These are phyloP conservation scores for Periconia sp. DNA, from an alignment of 2,329 filamentous ascomycete species.

Conservation along the genomic window DNA sequence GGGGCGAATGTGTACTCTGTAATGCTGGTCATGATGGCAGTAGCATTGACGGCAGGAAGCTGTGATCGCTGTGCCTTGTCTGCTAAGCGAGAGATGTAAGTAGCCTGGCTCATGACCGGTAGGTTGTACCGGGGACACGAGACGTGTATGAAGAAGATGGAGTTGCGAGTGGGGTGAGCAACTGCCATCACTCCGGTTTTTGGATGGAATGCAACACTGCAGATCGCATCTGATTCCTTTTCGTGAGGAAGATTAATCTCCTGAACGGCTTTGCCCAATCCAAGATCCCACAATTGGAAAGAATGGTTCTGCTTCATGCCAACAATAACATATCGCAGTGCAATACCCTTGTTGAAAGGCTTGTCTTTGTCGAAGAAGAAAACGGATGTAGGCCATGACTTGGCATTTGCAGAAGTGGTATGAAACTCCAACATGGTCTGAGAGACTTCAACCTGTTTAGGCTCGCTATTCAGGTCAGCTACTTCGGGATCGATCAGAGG, in stretches of 20 bases:
- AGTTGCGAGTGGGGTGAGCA: slow-evolving; percentile 94
- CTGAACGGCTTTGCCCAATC: slow-evolving; percentile 90
- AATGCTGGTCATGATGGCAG: slow-evolving; percentile 95
- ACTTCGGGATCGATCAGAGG: slow-evolving; percentile 62
- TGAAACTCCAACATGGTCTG: slow-evolving; percentile 84
- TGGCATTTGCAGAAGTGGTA: slow-evolving; percentile 84
- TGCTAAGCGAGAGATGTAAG: slow-evolving; percentile 78
- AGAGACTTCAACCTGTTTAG: slow-evolving; percentile 71
- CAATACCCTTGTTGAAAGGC: slow-evolving; percentile 85
- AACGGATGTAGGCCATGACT: slow-evolving; percentile 95
- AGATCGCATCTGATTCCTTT: slow-evolving; percentile 96
- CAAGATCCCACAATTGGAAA: slow-evolving; percentile 96
- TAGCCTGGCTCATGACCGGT: slow-evolving; percentile 77
- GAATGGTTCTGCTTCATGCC: slow-evolving; percentile 99
- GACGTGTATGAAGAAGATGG: slow-evolving; percentile 93
- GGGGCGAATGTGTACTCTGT: slow-evolving; percentile 91
- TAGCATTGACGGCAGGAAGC: slow-evolving; percentile 82
- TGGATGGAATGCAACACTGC: slow-evolving; percentile 93
- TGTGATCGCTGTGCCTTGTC: slow-evolving; percentile 45
- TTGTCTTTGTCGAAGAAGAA: slow-evolving; percentile 95
- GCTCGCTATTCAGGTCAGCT: slow-evolving; percentile 44
- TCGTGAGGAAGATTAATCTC: slow-evolving; percentile 95
- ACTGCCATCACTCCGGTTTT: slow-evolving; percentile 90
- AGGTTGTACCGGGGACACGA: slow-evolving; percentile 93
- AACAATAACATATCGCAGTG: slow-evolving; percentile 92